Evolutionary conservation across 352 stramenopile species (phyloP).

Genomic region (Blastocystis sp.): DNA sequence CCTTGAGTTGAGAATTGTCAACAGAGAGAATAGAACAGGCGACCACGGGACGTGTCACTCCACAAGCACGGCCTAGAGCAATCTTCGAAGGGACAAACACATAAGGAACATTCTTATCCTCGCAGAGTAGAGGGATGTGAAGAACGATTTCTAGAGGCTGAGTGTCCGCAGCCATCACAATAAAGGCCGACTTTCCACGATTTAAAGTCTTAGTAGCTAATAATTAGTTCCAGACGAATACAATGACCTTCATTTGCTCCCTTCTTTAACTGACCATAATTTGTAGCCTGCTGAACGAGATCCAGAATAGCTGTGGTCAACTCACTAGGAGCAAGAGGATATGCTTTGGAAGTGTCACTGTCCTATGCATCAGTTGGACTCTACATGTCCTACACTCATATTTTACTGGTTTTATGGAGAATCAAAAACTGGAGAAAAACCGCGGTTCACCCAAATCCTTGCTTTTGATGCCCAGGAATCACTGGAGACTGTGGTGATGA

Average conservation of each 20-base stretch:
- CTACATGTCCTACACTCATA: conserved; percentile 19
- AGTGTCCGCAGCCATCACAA: conserved; percentile 98
- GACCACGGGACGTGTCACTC: conserved; percentile 97
- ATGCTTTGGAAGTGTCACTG: conserved; percentile 87
- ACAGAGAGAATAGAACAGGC: conserved; percentile 96
- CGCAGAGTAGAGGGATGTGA: conserved; percentile 94
- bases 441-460: background rate
- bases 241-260: conserved; percentile 88
- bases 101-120: conserved; percentile 95
- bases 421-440: background rate
- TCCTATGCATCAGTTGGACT: background rate
- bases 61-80: conserved; percentile 93
- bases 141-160: conserved; percentile 99
- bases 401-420: background rate
- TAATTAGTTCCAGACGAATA: background rate
- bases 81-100: conserved; percentile 94
- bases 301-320: conserved; percentile 97
- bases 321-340: conserved; percentile 92
- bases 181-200: conserved; percentile 98
- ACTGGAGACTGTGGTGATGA: too few relatives aligned
- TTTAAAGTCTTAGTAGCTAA: conserved; percentile 98
- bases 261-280: conserved; percentile 99
- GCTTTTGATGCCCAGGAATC: too few relatives aligned
- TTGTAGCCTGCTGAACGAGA: conserved; percentile 95
- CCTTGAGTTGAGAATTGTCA: conserved; percentile 95